These are phyloP conservation scores for Trichoderma asperellum DNA, from an alignment of 2,329 filamentous ascomycete species.

Conservation along the genomic window DNA sequence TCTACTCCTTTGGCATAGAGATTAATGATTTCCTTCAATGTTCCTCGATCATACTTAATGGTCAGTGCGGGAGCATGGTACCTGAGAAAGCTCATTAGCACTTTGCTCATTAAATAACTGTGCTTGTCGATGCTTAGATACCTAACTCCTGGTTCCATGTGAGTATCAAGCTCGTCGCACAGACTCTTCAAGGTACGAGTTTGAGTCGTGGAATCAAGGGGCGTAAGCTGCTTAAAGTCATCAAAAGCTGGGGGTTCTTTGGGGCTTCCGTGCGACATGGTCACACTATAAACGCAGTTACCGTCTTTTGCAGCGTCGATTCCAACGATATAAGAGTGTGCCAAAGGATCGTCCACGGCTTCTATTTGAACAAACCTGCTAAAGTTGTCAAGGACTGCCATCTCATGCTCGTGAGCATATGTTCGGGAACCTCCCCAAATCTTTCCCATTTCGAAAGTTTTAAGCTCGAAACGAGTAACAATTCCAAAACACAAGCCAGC, in stretches of 20 bases:
- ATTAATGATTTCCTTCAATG: background rate
- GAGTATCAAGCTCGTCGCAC: background rate
- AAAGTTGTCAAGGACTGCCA: background rate
- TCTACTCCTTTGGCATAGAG: background rate
- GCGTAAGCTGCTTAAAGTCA: background rate
- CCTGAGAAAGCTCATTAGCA: background rate
- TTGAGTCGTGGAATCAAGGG: background rate
- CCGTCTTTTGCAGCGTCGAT: background rate
- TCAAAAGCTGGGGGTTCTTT: background rate
- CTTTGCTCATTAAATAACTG: background rate
- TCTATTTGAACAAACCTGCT: background rate
- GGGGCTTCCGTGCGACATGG: background rate
- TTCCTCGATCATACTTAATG: background rate
- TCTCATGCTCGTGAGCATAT: constrained; percentile 6
- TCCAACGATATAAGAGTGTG: background rate
- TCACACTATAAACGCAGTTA: background rate
- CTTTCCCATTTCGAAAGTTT: background rate
- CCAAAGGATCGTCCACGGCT: background rate
- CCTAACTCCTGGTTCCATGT: constrained; percentile 1
- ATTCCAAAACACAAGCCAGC: background rate
- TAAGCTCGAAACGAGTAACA: background rate
- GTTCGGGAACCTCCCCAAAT: constrained; percentile 2
- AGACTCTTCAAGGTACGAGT: background rate
- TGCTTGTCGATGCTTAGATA: background rate
- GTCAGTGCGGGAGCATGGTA: background rate